Percentiles rank a stretch among this genome's conserved stretches.
phyloP scores from a whole-genome alignment of 2,329 filamentous ascomycete species.

The Monilinia fructicola region DNA sequence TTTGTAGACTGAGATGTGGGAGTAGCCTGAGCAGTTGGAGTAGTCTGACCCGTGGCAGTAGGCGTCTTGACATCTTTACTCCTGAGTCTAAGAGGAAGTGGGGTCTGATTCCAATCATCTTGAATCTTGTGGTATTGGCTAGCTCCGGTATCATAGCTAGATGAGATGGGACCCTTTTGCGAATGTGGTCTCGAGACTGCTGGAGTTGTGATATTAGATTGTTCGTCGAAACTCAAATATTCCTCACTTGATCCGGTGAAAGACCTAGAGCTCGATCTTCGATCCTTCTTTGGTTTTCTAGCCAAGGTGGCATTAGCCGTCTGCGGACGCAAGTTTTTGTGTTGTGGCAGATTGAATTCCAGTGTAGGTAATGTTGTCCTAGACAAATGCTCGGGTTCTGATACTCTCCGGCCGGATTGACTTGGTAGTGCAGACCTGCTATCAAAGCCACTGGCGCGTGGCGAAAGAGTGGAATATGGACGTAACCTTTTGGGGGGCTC shows the following conservation, averaged over 20 bases:
- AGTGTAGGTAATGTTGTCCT: neutral
- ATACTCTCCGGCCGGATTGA: constrained; percentile 9
- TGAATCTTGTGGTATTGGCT: constrained; percentile 1
- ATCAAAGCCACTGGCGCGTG: constrained; percentile 9
- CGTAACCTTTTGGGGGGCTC: constrained; percentile 5
- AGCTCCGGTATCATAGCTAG: neutral
- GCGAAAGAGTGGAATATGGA: constrained; percentile 12
- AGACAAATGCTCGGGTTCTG: neutral
- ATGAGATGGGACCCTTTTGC: constrained; percentile 25
- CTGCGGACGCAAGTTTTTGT: neutral
- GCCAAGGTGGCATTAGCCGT: neutral
- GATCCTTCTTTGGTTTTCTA: constrained; percentile 14
- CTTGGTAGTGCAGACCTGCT: constrained; percentile 9
- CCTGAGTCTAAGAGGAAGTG: neutral
- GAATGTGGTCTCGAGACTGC: constrained; percentile 36
- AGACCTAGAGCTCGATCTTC: constrained; percentile 27
- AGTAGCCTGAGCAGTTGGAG: constrained; percentile 1
- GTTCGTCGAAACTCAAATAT: constrained; percentile 34
- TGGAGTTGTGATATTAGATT: constrained; percentile 37
- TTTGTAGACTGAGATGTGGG: constrained; percentile 6
- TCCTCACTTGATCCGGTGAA: constrained; percentile 37
- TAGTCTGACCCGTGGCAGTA: neutral
- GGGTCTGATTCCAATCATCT: constrained; percentile 12
- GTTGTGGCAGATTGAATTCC: neutral
- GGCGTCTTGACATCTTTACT: neutral